These are phyloP conservation scores for Hanseniaspora mollemarum DNA, from an alignment of 805 yeast species.

Conservation along the genomic window DNA sequence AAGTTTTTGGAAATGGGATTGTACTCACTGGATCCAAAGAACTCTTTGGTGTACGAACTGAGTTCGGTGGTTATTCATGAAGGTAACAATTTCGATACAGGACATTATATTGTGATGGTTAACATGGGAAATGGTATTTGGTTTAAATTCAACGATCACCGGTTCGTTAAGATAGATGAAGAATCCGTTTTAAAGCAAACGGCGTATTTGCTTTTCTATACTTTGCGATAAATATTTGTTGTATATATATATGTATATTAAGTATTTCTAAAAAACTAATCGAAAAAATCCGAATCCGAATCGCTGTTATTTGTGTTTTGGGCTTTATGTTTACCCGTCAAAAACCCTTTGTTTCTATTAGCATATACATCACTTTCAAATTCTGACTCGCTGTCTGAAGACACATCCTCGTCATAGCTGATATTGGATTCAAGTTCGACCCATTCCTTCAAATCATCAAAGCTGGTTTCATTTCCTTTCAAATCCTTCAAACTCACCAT, in stretches of 20 bases:
- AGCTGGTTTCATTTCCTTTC: conserved; percentile 69
- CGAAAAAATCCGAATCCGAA: conserved; percentile 39
- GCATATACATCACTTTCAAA: conserved; percentile 7
- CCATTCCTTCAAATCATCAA: conserved; percentile 60
- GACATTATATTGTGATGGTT: conserved; percentile 77
- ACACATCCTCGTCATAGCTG: conserved; percentile 2
- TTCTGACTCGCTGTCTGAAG: conserved; percentile 5
- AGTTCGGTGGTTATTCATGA: conserved; percentile 80
- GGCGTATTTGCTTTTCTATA: conserved; percentile 72
- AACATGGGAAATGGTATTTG: conserved; percentile 67
- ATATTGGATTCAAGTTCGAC: conserved; percentile 12
- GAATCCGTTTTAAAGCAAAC: conserved; percentile 56
- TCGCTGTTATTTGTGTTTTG: conserved; percentile 32
- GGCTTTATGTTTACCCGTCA: background rate
- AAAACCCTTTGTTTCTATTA: conserved; percentile 9
- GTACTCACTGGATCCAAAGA: conserved; percentile 29
- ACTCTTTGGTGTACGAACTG: conserved; percentile 53
- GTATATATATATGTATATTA: background rate
- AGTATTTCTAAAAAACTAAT: conserved; percentile 23
- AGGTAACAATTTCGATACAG: conserved; percentile 81
- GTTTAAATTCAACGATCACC: conserved; percentile 86
- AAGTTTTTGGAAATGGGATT: conserved; percentile 57
- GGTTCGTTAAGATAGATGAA: conserved; percentile 53
- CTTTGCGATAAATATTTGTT: conserved; percentile 28
- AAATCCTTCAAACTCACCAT: conserved; percentile 65